A percentile compares a stretch with the other conserved stretches of the same genome.
phyloP scores from a whole-genome alignment of 805 yeast species.

The Saccharomyces jurei region DNA sequence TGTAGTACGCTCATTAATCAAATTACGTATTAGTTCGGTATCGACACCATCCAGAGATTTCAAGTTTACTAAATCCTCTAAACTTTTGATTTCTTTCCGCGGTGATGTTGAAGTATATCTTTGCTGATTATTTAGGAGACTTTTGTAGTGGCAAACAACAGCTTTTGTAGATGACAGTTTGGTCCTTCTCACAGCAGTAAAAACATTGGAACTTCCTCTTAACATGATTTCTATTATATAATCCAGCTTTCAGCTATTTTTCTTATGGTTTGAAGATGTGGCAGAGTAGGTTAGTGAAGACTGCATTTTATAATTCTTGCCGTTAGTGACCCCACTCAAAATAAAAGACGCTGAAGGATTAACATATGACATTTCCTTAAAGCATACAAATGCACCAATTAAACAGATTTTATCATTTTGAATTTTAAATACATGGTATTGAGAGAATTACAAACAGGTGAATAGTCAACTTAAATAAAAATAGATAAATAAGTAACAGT shows the following conservation, averaged over 20 bases:
- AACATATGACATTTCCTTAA: background rate
- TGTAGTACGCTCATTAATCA: constrained; percentile 26
- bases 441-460: background rate
- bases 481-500: background rate
- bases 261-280: background rate
- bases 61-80: constrained; percentile 28
- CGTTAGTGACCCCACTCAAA: background rate
- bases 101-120: background rate
- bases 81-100: constrained; percentile 12
- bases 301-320: background rate
- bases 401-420: background rate
- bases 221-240: background rate
- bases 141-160: background rate
- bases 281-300: background rate
- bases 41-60: constrained; percentile 27
- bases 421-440: background rate
- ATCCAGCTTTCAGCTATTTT: background rate
- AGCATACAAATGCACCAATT: background rate
- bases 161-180: background rate
- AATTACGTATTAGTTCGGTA: constrained; percentile 24
- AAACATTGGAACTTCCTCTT: background rate
- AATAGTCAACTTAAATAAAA: background rate
- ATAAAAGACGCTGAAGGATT: background rate
- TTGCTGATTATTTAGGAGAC: background rate
- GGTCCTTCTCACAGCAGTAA: background rate